A percentile compares a stretch with the other conserved stretches of the same genome.
phyloP scores from a whole-genome alignment of 2,329 filamentous ascomycete genomes.

The Nothopassalora personata region DNA sequence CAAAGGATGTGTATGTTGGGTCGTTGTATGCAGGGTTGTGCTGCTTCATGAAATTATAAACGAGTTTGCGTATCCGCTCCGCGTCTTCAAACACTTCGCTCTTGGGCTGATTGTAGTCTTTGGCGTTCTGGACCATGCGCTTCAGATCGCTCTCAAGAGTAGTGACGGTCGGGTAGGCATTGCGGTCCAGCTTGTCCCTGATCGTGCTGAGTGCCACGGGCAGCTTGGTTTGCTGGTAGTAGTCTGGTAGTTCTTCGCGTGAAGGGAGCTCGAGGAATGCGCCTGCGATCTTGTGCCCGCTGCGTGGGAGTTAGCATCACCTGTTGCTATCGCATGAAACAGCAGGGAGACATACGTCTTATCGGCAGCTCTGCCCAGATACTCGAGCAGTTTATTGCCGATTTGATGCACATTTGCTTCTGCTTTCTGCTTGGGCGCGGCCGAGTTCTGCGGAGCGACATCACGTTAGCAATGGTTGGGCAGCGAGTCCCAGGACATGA shows the following conservation, averaged over 20 bases:
- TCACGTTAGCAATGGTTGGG: constrained; percentile 15
- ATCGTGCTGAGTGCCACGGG: constrained; percentile 74
- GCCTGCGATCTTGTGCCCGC: constrained; percentile 65
- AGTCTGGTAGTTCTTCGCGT: constrained; percentile 55
- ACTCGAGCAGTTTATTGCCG: constrained; percentile 68
- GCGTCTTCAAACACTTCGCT: constrained; percentile 75
- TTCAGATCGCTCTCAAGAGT: constrained; percentile 80
- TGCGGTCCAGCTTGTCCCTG: constrained; percentile 64
- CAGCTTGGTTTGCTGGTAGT: constrained; percentile 71
- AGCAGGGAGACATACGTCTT: constrained; percentile 60
- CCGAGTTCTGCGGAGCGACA: constrained; percentile 26
- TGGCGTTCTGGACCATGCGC: constrained; percentile 81
- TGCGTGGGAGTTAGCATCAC: constrained; percentile 32
- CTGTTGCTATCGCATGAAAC: background rate
- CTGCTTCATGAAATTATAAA: constrained; percentile 83
- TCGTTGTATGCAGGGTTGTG: constrained; percentile 75
- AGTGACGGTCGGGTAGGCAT: constrained; percentile 65
- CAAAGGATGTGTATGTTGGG: constrained; percentile 62
- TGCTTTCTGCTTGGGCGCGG: constrained; percentile 17
- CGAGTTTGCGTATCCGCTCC: constrained; percentile 76
- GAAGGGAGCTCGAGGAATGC: constrained; percentile 67
- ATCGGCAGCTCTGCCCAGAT: constrained; percentile 69
- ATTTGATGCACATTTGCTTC: constrained; percentile 42
- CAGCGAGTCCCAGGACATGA: background rate
- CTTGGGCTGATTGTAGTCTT: constrained; percentile 71